Conservation (phyloP, 495 filamentous ascomycete genomes). For the Geoglossum glabrum region DNA sequence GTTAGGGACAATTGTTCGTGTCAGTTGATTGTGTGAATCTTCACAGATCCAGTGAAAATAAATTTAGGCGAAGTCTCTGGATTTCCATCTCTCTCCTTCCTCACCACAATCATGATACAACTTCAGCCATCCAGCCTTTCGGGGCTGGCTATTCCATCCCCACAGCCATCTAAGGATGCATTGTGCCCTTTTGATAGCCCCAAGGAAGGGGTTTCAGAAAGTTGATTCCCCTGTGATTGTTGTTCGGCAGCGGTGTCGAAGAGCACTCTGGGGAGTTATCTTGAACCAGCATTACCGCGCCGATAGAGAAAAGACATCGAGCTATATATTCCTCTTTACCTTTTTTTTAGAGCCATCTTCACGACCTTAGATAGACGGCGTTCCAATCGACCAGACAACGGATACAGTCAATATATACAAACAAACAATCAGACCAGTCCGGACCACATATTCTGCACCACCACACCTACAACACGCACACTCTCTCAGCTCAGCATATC, state of each 20-base stretch:
- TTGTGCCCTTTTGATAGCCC: conserved; percentile 38
- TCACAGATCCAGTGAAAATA: neutral
- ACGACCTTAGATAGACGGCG: neutral
- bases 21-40: too few relatives aligned
- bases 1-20: neutral
- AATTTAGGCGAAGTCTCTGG: neutral
- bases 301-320: neutral
- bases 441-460: neutral
- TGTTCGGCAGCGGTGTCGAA: conserved; percentile 19
- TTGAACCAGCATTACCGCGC: neutral
- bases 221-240: conserved; percentile 26
- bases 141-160: conserved; percentile 11
- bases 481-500: neutral
- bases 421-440: neutral
- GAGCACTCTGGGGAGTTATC: neutral
- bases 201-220: conserved; percentile 46
- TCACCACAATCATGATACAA: conserved; percentile 5
- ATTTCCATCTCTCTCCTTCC: neutral
- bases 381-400: neutral
- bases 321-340: neutral
- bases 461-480: neutral
- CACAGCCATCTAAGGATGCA: conserved; percentile 18
- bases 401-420: neutral
- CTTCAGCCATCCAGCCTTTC: conserved; percentile 12
- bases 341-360: neutral